Conservation (phyloP, 192 early-diverging fungal genomes). For the Coemansia sp. region DNA sequence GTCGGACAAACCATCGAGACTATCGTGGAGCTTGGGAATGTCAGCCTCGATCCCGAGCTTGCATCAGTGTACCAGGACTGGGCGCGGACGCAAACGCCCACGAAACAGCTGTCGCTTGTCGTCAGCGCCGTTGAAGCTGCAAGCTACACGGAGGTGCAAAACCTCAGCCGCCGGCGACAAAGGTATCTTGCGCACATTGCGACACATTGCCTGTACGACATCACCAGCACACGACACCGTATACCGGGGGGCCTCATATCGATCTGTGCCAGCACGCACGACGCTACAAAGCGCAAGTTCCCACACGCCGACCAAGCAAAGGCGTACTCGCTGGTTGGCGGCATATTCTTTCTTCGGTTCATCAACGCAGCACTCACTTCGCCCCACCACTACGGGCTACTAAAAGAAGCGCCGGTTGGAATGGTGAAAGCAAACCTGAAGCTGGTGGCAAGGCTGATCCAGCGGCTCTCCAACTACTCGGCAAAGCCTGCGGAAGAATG, state of each 20-base stretch:
- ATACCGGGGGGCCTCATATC: conserved; percentile 36
- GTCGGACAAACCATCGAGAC: conserved; percentile 43
- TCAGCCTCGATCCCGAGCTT: conserved; percentile 38
- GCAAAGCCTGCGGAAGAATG: conserved; percentile 39
- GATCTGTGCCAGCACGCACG: conserved; percentile 37
- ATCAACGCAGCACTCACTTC: conserved; percentile 45
- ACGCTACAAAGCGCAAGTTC: conserved; percentile 29
- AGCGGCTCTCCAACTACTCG: conserved; percentile 46
- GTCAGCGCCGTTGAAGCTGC: conserved; percentile 42
- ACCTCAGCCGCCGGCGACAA: conserved; percentile 47
- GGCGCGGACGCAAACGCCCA: conserved; percentile 25
- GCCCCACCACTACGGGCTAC: conserved; percentile 40
- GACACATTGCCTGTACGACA: conserved; percentile 40
- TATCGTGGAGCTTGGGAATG: conserved; percentile 26
- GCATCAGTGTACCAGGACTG: conserved; percentile 49
- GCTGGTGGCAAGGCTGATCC: conserved; percentile 41
- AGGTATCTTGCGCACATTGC: conserved; percentile 36
- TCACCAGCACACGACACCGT: conserved; percentile 26
- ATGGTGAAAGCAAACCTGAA: conserved; percentile 41
- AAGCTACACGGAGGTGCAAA: conserved; percentile 50
- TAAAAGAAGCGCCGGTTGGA: conserved; percentile 16
- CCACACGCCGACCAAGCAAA: conserved; percentile 23
- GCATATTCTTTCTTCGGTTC: conserved; percentile 50
- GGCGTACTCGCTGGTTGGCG: conserved; percentile 45
- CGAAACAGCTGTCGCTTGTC: conserved; percentile 18